Base-by-base conservation (phyloP, 1,139 yeast species). In the Kodamaea plutei region DNA sequence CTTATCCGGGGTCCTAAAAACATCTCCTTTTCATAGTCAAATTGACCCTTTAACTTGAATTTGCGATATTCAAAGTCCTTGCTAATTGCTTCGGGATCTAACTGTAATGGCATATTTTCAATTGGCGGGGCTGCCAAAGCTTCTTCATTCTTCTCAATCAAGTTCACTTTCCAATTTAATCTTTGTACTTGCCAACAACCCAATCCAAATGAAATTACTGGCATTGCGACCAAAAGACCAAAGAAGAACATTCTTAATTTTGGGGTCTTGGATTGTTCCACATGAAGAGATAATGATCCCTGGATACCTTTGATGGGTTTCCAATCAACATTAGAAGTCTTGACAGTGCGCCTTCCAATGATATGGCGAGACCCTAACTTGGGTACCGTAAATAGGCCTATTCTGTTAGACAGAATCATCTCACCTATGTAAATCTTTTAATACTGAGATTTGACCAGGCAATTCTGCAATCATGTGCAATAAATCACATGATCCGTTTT, bases 161-260 rank as follows among this genome's bases (percentile, higher is more conserved):
- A 65, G 34, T 79, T 75, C n/a, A 79, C 80, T 55, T 93, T 93
- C 98, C 98, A 91, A 38, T 76, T 66, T 34, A 91, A 62, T 41
- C 99, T 68, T 46, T 76, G 65, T 24, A 85, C 79, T 59, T 91
- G 99, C 99, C 98, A 91, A 36, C 93, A 76, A 2, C 98, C 98
- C 29, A 91, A 64, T 21, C 79, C 82, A 52, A 91, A 85, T 7
- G 95, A 76, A 2, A 88, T 69, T 1, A 88, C 69, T 0, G 99
- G 99, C 84, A 94, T 91, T 15, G 91, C 76, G 25, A 85, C 58
- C 72, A 83, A 65, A 16, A 82, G 55, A 0, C 77, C 73, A 29
- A 82, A 54, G 13, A 80, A 67, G 21, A 79, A 63, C 25, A 60
- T 60, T 36, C 80, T 62, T 17, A 76, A 62, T 9, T 54, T 40